Evolutionary conservation across 139 green algal species (phyloP).

Genomic region (Chlorella vulgaris): DNA sequence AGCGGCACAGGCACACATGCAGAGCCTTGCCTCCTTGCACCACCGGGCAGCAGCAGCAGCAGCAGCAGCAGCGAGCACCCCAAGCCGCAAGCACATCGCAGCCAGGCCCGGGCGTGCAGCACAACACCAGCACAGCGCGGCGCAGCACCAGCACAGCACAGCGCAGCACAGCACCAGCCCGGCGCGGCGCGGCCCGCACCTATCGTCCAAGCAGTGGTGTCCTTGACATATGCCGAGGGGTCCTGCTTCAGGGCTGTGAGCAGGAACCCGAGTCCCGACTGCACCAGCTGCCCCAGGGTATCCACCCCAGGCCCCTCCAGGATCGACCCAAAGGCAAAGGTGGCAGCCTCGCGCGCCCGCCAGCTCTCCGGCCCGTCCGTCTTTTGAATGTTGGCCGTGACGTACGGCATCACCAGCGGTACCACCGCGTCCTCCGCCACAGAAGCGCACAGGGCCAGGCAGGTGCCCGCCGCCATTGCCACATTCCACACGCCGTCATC

Average conservation of each 20-base stretch:
- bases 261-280: constrained; percentile 77
- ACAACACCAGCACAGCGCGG: too few relatives aligned
- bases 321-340: constrained; percentile 96
- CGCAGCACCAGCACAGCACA: too few relatives aligned
- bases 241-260: constrained; percentile 78
- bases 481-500: constrained; percentile 94
- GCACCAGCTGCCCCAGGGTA: constrained; percentile 71
- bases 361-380: constrained; percentile 78
- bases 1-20: too few relatives aligned
- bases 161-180: background rate
- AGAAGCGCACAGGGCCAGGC: constrained; percentile 82
- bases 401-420: constrained; percentile 83
- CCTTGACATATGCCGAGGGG: constrained; percentile 78
- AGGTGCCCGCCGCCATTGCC: constrained; percentile 88
- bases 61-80: too few relatives aligned
- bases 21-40: too few relatives aligned
- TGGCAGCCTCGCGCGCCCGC: constrained; percentile 92
- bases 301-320: constrained; percentile 85
- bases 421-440: constrained; percentile 83
- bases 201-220: constrained; percentile 97
- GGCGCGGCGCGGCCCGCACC: too few relatives aligned
- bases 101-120: too few relatives aligned
- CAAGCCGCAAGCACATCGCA: too few relatives aligned
- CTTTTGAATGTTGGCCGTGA: constrained; percentile 87
- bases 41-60: too few relatives aligned